Evolutionary conservation across 2,329 filamentous ascomycete genomes (phyloP), one percentile per base, ranked within the genome.

Genomic region (Emergomyces pasteurianus): DNA sequence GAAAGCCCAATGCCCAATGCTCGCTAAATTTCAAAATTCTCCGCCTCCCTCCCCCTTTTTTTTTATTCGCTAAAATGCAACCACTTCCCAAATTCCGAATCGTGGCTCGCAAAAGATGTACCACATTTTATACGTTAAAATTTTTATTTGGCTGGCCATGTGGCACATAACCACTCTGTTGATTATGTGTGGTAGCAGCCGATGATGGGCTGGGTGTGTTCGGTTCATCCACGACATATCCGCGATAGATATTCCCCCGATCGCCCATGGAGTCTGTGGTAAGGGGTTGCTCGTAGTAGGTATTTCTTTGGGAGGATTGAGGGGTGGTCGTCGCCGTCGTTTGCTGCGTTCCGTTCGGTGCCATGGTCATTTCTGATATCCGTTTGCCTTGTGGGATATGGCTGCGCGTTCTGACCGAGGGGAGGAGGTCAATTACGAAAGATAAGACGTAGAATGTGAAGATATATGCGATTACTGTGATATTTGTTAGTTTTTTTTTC

Each of bases 401-500:
- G 65, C 77, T 71, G 65, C 81, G 83, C 12, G 85, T 88, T 63
- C 82, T 79, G 2, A 88, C 79, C 12, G 90, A 89, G 0, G 94
- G 94, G 65, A 89, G 81, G 57, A 99, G 84, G 75, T 99, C 92
- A 71, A 96, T 81, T 69, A 87, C 82, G 78, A 95, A 97, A 63
- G 87, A 90, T 64, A 92, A 82, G 63, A 95, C 81, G 76, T 96
- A 97, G 70, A 92, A 87, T 59, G 88, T 89, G 77, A 92, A 96
- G 70, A 96, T 80, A 70, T 95, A 85, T 38, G 90, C 84, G 65
- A 96, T 85, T 63, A 84, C 71, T 73, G 50, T 12, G 26, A 1
- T 18, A 12, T 28, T 28, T 16, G 23, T 56, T 56, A 56, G 53
- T 16, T 10, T 56, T 16, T 18, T 4, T 31, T 31, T 31, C 7